phyloP scores from a whole-genome alignment of 208 protist species.

The Leishmania tropica region DNA sequence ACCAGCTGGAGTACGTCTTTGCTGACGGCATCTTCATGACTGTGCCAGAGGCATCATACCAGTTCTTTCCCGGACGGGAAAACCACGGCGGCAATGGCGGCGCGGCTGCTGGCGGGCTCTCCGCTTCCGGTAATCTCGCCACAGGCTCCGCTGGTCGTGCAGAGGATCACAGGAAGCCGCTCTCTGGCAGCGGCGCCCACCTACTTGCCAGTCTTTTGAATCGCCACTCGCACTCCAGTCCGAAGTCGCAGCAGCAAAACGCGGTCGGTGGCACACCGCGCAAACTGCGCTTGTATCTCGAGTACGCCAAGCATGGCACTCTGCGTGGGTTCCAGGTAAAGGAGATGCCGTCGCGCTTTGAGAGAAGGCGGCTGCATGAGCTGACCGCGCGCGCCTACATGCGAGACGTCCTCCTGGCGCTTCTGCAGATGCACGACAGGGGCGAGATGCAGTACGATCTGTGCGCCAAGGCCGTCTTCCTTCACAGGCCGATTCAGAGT shows the following conservation, averaged over 20 bases:
- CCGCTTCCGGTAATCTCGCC: not conserved
- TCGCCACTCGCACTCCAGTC: not conserved
- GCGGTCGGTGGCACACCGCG: not conserved
- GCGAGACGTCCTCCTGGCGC: slow-evolving; percentile 77
- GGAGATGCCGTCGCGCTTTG: slow-evolving; percentile 60
- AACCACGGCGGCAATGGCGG: not conserved
- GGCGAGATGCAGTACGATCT: slow-evolving; percentile 77
- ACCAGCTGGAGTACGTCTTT: slow-evolving; percentile 58
- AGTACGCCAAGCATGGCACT: slow-evolving; percentile 69
- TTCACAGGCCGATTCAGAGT: slow-evolving; percentile 40
- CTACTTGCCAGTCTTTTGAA: slow-evolving; percentile 2
- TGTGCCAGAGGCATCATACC: slow-evolving; percentile 22
- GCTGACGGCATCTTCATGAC: slow-evolving; percentile 17
- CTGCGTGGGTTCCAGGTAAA: slow-evolving; percentile 49
- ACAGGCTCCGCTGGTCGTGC: not conserved
- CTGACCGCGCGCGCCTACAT: slow-evolving; percentile 73
- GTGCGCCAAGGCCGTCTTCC: slow-evolving; percentile 67
- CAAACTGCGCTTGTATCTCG: slow-evolving; percentile 67
- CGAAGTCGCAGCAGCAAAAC: not conserved
- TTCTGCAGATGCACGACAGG: slow-evolving; percentile 77
- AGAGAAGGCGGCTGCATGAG: slow-evolving; percentile 65
- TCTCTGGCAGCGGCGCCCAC: not conserved
- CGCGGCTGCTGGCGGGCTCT: not conserved
- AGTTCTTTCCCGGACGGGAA: slow-evolving; percentile 18
- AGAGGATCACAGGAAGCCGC: slow-evolving; percentile 5